Conservation (phyloP, 2,329 filamentous ascomycete species). For the Fusarium sp. region DNA sequence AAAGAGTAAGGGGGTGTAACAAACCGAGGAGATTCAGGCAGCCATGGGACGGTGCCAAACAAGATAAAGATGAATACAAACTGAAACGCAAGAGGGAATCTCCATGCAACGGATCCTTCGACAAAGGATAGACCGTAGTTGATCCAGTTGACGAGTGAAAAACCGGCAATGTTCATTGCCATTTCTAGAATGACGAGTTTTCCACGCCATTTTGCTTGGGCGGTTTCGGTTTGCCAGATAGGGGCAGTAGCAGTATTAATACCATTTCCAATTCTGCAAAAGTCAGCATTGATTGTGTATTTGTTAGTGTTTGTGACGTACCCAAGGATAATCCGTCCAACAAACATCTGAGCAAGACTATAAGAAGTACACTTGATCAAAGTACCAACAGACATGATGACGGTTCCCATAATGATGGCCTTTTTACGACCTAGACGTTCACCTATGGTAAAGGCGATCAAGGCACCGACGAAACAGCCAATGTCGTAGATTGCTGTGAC, state of each 20-base stretch:
- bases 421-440: constrained; percentile 23
- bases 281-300: background rate
- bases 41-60: constrained; percentile 43
- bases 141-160: constrained; percentile 47
- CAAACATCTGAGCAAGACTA: constrained; percentile 28
- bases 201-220: constrained; percentile 14
- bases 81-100: constrained; percentile 56
- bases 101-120: constrained; percentile 49
- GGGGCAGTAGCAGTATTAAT: constrained; percentile 46
- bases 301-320: background rate
- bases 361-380: constrained; percentile 24
- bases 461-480: constrained; percentile 21
- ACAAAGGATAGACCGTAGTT: constrained; percentile 50
- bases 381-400: constrained; percentile 25
- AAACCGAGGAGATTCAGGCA: constrained; percentile 28
- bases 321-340: constrained; percentile 22
- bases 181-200: constrained; percentile 24
- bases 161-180: constrained; percentile 26
- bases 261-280: constrained; percentile 11
- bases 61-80: constrained; percentile 52
- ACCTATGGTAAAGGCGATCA: constrained; percentile 21
- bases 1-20: background rate
- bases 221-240: constrained; percentile 28
- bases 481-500: constrained; percentile 30
- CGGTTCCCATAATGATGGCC: constrained; percentile 17